A percentile compares a stretch with the other conserved stretches of the same genome.
Evolutionary conservation across 148 eudicot genomes (phyloP).

Genomic region (Selenicereus undatus): DNA sequence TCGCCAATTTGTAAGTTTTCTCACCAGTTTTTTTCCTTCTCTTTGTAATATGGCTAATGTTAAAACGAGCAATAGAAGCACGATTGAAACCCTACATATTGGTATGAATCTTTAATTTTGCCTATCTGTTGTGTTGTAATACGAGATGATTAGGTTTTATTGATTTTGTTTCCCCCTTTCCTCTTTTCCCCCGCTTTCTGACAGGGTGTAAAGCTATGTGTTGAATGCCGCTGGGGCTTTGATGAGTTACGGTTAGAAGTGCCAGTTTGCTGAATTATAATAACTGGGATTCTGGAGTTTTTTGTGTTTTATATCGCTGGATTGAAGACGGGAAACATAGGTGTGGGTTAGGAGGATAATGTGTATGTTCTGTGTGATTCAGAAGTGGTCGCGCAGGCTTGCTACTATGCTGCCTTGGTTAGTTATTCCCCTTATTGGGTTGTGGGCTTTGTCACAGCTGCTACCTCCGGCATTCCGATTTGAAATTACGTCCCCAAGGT

Average conservation of each 20-base stretch:
- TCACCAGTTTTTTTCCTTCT: too few relatives aligned
- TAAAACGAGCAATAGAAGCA: neutral
- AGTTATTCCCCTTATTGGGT: conserved; percentile 88
- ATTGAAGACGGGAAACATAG: conserved; percentile 30
- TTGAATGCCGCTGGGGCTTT: conserved; percentile 27
- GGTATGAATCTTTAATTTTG: too few relatives aligned
- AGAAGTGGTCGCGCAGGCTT: conserved; percentile 95
- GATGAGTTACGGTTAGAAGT: conserved; percentile 24
- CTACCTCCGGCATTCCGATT: conserved; percentile 89
- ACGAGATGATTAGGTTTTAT: conserved; percentile 7
- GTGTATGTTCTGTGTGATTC: conserved; percentile 98
- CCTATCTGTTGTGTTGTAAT: neutral
- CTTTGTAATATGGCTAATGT: too few relatives aligned
- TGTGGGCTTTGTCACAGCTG: conserved; percentile 92
- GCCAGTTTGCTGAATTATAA: conserved; percentile 13
- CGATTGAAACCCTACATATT: conserved; percentile 24
- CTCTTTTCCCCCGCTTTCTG: neutral
- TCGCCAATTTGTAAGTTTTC: too few relatives aligned
- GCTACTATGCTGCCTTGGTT: conserved; percentile 99
- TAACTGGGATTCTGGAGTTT: conserved; percentile 18
- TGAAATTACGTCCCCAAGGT: conserved; percentile 83
- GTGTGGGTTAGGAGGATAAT: conserved; percentile 71
- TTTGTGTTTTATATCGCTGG: conserved; percentile 27
- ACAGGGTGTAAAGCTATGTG: neutral
- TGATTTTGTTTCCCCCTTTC: neutral